Base-by-base conservation (phyloP, 129 eudicot species). In the Flaveria sonorensis region DNA sequence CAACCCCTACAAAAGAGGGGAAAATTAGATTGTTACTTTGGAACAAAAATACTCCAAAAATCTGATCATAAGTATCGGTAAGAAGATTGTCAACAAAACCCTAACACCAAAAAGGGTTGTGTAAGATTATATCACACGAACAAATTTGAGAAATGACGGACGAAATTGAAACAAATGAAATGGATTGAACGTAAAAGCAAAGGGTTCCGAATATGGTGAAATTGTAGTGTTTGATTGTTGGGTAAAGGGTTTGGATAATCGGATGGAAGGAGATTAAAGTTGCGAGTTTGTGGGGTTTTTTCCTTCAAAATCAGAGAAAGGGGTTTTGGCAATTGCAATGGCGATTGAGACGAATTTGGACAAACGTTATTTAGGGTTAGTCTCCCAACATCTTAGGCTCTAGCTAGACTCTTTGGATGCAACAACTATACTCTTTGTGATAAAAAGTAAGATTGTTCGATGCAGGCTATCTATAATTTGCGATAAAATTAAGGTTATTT, bases 61-160 rank as follows among this genome's bases (percentile, higher is more conserved):
- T 28, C 82, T 46, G 76, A 71, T 78, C 53, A 78, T n/a, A 71
- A 70, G 60, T 46, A 70, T 47, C 40, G 77, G 77, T 78, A 70
- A 70, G 16, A 55, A 55, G 75, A 77, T 77, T 77, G 81, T 68
- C 75, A 70, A 60, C 77, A 70, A 70, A 78, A 70, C 77, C 82
- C 82, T 78, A 78, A 47, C 50, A 55, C 28, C 61, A n/a, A 13
- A 26, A 55, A 68, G 69, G 60, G 68, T 77, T 40, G 68, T 68
- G 40, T 20, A 32, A 65, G 36, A 30, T 30, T 30, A 30, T 4
- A 30, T 30, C 36, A 30, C 36, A 30, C 36, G 4, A 30, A 30
- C 36, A 30, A 30, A 32, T 32, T 32, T 0, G 5, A 32, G 39
- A 1, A 32, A 32, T 32, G 39, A 32, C 39, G 39, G 39, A 32